Evolutionary conservation across 2,329 filamentous ascomycete genomes (phyloP).

Genomic region (Pseudofabraea citricarpa): DNA sequence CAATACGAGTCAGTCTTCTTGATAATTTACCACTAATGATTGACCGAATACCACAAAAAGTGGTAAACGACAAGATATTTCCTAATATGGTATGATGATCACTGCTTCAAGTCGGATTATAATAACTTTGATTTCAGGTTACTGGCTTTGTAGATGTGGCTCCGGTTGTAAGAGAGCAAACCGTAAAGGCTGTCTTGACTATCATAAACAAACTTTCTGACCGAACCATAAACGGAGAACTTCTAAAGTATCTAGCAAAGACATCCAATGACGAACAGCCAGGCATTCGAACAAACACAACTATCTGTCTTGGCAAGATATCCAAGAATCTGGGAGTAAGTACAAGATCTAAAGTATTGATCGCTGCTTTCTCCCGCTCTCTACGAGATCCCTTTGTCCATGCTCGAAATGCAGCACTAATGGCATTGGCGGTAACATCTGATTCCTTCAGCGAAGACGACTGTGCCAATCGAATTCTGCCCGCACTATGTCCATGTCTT

Average conservation of each 20-base stretch:
- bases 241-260: conserved; percentile 86
- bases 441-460: conserved; percentile 90
- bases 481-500: conserved; percentile 75
- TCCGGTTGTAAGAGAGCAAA: conserved; percentile 90
- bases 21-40: conserved; percentile 90
- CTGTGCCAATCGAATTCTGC: conserved; percentile 76
- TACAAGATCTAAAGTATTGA: conserved; percentile 82
- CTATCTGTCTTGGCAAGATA: conserved; percentile 95
- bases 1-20: conserved; percentile 83
- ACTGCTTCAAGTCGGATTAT: conserved; percentile 11
- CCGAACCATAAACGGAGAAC: conserved; percentile 86
- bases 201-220: conserved; percentile 89
- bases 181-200: conserved; percentile 85
- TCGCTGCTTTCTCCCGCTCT: conserved; percentile 86
- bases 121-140: conserved; percentile 44
- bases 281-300: conserved; percentile 95
- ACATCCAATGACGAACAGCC: conserved; percentile 97
- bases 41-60: conserved; percentile 78
- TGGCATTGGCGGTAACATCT: conserved; percentile 78
- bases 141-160: conserved; percentile 91
- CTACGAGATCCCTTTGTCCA: conserved; percentile 93
- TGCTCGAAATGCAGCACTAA: conserved; percentile 80
- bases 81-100: conserved; percentile 68
- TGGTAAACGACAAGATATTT: conserved; percentile 95
- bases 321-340: conserved; percentile 78